Evolutionary conservation across 805 yeast species (phyloP), one percentile per base, ranked within the genome.

Genomic region (Ogataea populi-albae): DNA sequence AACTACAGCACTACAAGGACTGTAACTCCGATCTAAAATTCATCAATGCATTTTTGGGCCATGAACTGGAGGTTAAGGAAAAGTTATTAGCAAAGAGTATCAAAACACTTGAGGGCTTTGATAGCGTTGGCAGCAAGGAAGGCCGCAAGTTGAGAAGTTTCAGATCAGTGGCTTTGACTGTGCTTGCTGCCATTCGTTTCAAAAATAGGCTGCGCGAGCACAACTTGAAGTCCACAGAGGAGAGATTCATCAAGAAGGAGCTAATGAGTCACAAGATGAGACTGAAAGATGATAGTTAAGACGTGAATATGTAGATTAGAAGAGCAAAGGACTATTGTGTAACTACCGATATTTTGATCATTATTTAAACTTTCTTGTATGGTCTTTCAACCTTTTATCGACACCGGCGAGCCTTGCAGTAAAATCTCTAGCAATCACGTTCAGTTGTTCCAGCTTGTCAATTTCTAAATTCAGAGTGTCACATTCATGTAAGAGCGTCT

Each of bases 1-100:
- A 68, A 46, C 57, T 73, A 30, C 66, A 66, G 30, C 77, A 75
- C 38, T 52, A 67, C 34, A 59, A 64, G 32, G 58, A 61, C 27
- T 40, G 48, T 27, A 52, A 55, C 16, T 49, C 57, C 7, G 71
- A 66, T 43, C 54, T 66, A 38, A 59, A 50, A 40, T 66, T 57
- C 42, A 52, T 55, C 43, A 52, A 60, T 34, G 45, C 54, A 6
- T 65, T 61, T 39, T 49, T 62, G 47, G 40, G 48, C 27, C 43
- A 46, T 29, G 54, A 64, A 17, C 44, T 62, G 20, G 49, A 50
- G 22, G 45, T 49, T 7, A 55, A 47, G 10, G 55, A 47, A 26
- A 38, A 35, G n/a, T 41, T 48, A 19, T 29, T 56, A n/a, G 38
- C 47, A 8, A 37, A 39, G 9, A 63, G 56, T 30, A 49, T 56